Evolutionary conservation across 768 basidiomycete genomes (phyloP).

Genomic region (Collybiopsis luxurians): DNA sequence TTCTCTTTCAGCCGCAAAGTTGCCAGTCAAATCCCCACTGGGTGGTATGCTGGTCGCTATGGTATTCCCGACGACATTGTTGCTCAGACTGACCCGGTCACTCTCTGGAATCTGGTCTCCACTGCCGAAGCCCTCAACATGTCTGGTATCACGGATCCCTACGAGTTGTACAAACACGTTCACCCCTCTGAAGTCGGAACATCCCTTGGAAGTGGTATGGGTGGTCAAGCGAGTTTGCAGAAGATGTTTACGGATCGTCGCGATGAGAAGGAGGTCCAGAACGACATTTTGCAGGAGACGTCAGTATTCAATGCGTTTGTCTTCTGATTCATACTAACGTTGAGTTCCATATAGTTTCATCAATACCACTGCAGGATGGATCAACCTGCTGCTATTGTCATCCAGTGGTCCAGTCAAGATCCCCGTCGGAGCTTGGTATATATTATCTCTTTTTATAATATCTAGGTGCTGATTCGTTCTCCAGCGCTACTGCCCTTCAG

Average conservation of each 20-base stretch:
- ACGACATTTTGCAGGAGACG: constrained; percentile 98
- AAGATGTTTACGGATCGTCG: constrained; percentile 99
- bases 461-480: constrained; percentile 5
- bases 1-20: constrained; percentile 93
- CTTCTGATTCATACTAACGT: not conserved
- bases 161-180: constrained; percentile 94
- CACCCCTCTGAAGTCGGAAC: constrained; percentile 98
- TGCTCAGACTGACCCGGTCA: constrained; percentile 88
- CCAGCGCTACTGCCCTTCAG: constrained; percentile 92
- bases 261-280: constrained; percentile 97
- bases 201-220: constrained; percentile 95
- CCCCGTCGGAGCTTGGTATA: constrained; percentile 96
- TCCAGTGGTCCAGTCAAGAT: constrained; percentile 99
- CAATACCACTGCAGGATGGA: constrained; percentile 98
- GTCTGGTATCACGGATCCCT: constrained; percentile 97
- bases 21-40: constrained; percentile 94
- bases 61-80: constrained; percentile 97
- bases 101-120: constrained; percentile 93
- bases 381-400: constrained; percentile 91
- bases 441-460: constrained; percentile 7
- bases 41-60: constrained; percentile 95
- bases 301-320: constrained; percentile 36
- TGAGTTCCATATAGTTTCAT: constrained; percentile 68
- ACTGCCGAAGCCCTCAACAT: constrained; percentile 95
- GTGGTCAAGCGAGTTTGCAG: constrained; percentile 84